These are phyloP conservation scores for Rhizopus microsporus DNA, from an alignment of 371 early-diverging fungal species.

Conservation along the genomic window DNA sequence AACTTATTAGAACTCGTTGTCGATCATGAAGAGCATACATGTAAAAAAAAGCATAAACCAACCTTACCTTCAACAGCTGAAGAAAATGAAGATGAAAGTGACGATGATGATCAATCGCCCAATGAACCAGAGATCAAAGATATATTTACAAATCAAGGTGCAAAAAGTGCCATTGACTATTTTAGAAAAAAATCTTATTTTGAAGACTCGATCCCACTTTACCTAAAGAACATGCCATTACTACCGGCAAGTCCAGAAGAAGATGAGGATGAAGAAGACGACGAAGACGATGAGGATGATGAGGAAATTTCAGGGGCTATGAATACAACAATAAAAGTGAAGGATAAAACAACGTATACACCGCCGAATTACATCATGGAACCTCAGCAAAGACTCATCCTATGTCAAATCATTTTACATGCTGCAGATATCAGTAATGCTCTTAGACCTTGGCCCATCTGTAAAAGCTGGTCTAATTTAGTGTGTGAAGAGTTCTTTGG, in stretches of 20 bases:
- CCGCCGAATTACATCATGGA: constrained; percentile 29
- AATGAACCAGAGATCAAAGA: constrained; percentile 27
- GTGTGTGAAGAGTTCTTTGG: constrained; percentile 84
- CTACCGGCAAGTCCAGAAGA: constrained; percentile 26
- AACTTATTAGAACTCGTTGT: constrained; percentile 34
- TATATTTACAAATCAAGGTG: constrained; percentile 41
- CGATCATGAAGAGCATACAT: constrained; percentile 13
- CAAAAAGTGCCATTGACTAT: constrained; percentile 39
- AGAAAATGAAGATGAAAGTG: constrained; percentile 25
- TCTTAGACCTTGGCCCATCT: constrained; percentile 80
- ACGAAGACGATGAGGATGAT: constrained; percentile 4
- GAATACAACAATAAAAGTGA: constrained; percentile 6
- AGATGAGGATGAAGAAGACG: constrained; percentile 12
- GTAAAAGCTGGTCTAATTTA: constrained; percentile 83
- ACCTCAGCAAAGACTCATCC: constrained; percentile 40
- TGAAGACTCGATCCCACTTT: constrained; percentile 24
- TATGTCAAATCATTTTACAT: constrained; percentile 76
- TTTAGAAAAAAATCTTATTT: constrained; percentile 35
- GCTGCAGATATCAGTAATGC: constrained; percentile 91
- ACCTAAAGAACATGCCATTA: constrained; percentile 17
- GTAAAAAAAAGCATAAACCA: constrained; percentile 18
- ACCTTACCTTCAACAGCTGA: constrained; percentile 25
- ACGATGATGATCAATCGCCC: constrained; percentile 1
- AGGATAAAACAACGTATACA: constrained; percentile 11
- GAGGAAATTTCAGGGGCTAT: constrained; percentile 14